Base-by-base conservation (phyloP, 2,329 filamentous ascomycete species). In the Ascochyta koolunga region DNA sequence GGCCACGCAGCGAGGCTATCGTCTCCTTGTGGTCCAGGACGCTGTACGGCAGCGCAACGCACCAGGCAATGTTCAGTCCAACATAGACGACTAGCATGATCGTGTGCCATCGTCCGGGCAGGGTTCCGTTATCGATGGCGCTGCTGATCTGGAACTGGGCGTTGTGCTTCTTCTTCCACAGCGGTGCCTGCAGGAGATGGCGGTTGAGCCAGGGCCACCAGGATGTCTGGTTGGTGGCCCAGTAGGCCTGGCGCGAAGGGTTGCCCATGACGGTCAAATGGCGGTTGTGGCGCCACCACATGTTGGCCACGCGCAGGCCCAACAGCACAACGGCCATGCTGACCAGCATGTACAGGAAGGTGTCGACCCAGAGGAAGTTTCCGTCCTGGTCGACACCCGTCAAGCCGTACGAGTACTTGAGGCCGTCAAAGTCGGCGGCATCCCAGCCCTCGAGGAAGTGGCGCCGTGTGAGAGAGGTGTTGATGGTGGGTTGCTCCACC, bases 1-100 rank as follows among this genome's bases (percentile, higher is more conserved):
- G 86, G 32, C 93, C 93, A 66, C 95, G 88, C 37, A 97, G 81
- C 70, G 96, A 89, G 21, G 93, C 93, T 25, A 90, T 80, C 24
- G 96, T 80, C 2, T 87, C 82, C 10, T 69, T 67, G 41, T 78
- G 78, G 48, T 73, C 66, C 15, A 79, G 71, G 15, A 76, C 75
- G 29, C 77, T 77, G 69, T 83, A 91, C 41, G 85, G 81, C 44
- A 93, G 82, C 35, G 86, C 78, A 44, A 89, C 79, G 70, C 89
- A 93, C 77, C 95, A 96, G 8, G 86, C 86, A 36, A 93, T 71
- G 69, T 96, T 96, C 54, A 85, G 86, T 3, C 78, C 78, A n/a
- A 90, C 75, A 70, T 93, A 93, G 24, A 84, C 73, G 21, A 82
- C 43, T 16, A 96, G 78, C 65, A 95, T 81, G 44, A 90, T 70